Base-by-base conservation (phyloP, 225 moss, liverwort and hornwort genomes). In the Physcomitrellopsis africana region DNA sequence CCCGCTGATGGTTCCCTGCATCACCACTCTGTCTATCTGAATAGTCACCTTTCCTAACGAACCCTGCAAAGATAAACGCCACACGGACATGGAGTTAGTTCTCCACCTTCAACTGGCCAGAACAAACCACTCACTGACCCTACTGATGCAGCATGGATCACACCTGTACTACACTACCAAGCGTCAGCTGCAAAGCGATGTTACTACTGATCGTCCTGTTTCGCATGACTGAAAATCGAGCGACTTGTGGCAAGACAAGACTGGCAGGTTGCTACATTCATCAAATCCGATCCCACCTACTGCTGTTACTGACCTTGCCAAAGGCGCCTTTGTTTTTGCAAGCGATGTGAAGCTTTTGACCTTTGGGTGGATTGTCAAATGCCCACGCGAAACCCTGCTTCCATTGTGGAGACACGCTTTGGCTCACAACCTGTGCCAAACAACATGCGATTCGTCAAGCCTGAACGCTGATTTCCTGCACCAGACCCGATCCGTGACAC, bases 351-450 rank as follows among this genome's bases (percentile, higher is more conserved):
- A 99, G 86, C 80, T 95, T 99, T 84, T 95, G 99, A 27, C 93
- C 90, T 68, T 93, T 99, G 0, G 99, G 99, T 65, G 99, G 99
- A 51, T 87, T 95, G 57, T 99, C 99, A 68, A 95, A 99, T 44
- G 99, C 99, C 99, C 99, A 99, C 43, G 99, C 99, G 70, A 99
- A 99, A 13, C 92, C 95, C 74, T 99, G 93, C 79, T 99, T 93
- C 99, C 99, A 99, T 83, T 95, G 92, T 54, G 99, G 99, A 62
- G 99, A 90, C 9, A 65, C 84, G 71, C 86, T 95, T 81, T 97
- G 94, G 63, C 76, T 90, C 20, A 95, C 93, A 47, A 95, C 99
- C 99, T 99, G 87, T 76, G 85, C 27, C 63, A 46, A 53, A 41
- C 66, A 81, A 63, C 27, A 69, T 3, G 2, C 61, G 24, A 51